Evolutionary conservation across 2,329 filamentous ascomycete genomes (phyloP).

Genomic region (Cladosporium phlei): DNA sequence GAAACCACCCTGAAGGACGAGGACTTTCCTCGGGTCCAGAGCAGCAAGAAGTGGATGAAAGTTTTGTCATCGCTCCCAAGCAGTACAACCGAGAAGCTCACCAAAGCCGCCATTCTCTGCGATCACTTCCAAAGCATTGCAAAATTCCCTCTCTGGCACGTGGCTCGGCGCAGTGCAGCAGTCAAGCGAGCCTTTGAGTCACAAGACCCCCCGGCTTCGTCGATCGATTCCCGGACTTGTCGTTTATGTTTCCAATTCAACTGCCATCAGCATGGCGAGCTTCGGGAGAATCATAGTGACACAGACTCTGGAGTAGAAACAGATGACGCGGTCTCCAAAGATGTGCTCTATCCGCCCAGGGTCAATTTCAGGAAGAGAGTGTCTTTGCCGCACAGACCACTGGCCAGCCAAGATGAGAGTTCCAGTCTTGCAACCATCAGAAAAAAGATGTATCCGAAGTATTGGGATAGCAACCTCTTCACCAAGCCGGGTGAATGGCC

Average conservation of each 20-base stretch:
- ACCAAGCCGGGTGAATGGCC: conserved; percentile 44
- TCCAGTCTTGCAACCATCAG: neutral
- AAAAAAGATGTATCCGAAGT: conserved; percentile 1
- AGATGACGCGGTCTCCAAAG: conserved; percentile 23
- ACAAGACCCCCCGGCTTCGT: neutral
- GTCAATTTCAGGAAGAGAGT: conserved; percentile 29
- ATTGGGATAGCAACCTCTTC: conserved; percentile 16
- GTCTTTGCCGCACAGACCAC: conserved; percentile 17
- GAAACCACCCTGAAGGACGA: conserved; percentile 32
- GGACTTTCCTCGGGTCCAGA: conserved; percentile 28
- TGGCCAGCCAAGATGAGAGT: conserved; percentile 1
- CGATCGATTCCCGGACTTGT: conserved; percentile 20
- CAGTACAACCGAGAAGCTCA: conserved; percentile 23
- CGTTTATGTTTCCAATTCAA: conserved; percentile 26
- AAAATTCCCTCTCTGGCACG: conserved; percentile 39
- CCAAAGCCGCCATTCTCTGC: conserved; percentile 34
- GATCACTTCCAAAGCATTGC: conserved; percentile 33
- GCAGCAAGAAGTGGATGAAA: conserved; percentile 27
- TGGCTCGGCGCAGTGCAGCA: conserved; percentile 30
- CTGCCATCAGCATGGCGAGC: conserved; percentile 40
- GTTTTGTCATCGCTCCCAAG: conserved; percentile 29
- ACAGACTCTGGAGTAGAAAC: conserved; percentile 14
- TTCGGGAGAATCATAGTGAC: conserved; percentile 28
- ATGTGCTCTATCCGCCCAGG: conserved; percentile 29
- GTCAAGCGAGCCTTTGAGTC: neutral